Percentiles rank a stretch among this genome's conserved stretches.
Evolutionary conservation across 2,329 filamentous ascomycete species (phyloP).

Genomic region (Fusarium sp.): DNA sequence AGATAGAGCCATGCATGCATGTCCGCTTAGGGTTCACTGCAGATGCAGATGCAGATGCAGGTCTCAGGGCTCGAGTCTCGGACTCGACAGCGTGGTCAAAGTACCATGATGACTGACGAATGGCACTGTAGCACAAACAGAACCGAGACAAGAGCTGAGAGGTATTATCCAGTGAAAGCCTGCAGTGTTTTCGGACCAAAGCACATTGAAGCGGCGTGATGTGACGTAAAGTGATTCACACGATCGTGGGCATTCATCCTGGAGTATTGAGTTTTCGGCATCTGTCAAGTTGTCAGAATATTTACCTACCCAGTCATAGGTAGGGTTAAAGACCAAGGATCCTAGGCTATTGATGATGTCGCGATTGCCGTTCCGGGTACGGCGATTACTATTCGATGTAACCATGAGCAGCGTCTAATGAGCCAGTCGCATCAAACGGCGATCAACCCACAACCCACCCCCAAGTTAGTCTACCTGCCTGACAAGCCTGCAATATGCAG

Average conservation of each 20-base stretch:
- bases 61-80: conserved; percentile 32
- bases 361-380: conserved; percentile 16
- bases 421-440: conserved; percentile 36
- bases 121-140: conserved; percentile 9
- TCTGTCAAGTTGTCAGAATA: neutral
- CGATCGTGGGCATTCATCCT: neutral
- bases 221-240: conserved; percentile 1
- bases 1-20: conserved; percentile 22
- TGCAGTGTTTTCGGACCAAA: neutral
- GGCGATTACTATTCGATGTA: conserved; percentile 27
- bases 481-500: neutral
- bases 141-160: conserved; percentile 11
- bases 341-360: conserved; percentile 9
- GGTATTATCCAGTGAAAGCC: conserved; percentile 2
- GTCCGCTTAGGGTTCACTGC: conserved; percentile 27
- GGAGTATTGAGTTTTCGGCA: neutral
- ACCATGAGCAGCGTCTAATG: conserved; percentile 34
- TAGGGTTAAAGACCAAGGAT: conserved; percentile 7
- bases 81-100: conserved; percentile 29
- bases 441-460: conserved; percentile 7
- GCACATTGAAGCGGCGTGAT: conserved; percentile 13
- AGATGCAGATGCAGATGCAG: conserved; percentile 31
- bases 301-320: neutral
- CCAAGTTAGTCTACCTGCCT: neutral
- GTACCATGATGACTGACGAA: conserved; percentile 15